Base-by-base conservation (phyloP, 257 asterid genomes). In the Ballota nigra region DNA sequence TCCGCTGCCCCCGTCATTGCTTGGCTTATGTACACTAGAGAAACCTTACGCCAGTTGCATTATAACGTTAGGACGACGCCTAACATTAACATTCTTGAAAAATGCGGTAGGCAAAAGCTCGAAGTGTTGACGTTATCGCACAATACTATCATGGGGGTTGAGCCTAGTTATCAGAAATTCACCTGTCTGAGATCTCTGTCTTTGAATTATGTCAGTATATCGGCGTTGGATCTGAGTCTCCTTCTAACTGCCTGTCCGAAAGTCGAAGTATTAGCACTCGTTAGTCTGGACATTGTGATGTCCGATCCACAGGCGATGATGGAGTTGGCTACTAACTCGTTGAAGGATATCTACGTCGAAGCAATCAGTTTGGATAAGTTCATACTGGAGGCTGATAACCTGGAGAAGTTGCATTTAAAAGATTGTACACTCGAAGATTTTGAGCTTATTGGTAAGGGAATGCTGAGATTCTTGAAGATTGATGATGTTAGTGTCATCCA, bases 401-500 rank as follows among this genome's bases (percentile, higher is more conserved):
- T 90, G 31, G 97, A 83, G 81, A 90, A 83, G 77, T 74, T 90
- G 82, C 94, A 88, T 61, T 69, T 90, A 72, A 90, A 88, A 79
- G 96, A 88, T 75, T 90, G 97, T 68, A 88, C 96, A 0, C 89
- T 90, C 10, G 97, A 90, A 36, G 85, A 76, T 57, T 90, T 90
- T 57, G 97, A 90, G 77, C 92, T 90, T 43, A 84, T 86, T 18
- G 86, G 97, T 41, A 90, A 82, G 49, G 96, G 92, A 53, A 72
- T 80, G 28, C 65, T 90, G 79, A 86, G 83, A 63, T 77, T 76
- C 57, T 78, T 90, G 13, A 90, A 74, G 82, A 86, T 90, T 47
- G 96, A 90, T 60, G 97, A 88, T 81, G 96, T 90, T 7, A 90
- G 97, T 51, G 97, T 88, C 76, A 86, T 90, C 62, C 97, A 90